Evolutionary conservation across 495 filamentous ascomycete genomes (phyloP), one percentile per base, ranked within the genome.

Genomic region (Neohortaea acidophila): DNA sequence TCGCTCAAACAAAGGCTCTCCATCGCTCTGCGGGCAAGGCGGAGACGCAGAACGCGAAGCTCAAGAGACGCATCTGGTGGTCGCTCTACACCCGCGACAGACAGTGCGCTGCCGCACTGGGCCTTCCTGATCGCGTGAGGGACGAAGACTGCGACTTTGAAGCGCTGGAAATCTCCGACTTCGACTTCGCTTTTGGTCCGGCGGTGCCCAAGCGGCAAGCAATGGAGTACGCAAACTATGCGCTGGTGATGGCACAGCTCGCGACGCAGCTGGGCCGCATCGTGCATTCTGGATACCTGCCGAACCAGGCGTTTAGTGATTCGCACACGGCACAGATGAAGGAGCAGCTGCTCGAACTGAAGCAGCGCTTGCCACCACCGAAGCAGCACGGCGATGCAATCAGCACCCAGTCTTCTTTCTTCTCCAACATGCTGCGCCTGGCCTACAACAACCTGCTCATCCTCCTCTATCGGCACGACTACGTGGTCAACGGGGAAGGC

Each of bases 121-220:
- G 35, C 15, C 11, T 25, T 12, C 35, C 35, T 18, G 21, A 26
- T 14, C 20, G 24, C 8, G 14, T 38, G n/a, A 20, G 35, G 11
- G 21, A 26, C 17, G 24, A 38, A 20, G 35, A 38, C 14, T 38
- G 35, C 35, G 35, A 38, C 18, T 25, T 27, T 27, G 35, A 38
- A 17, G n/a, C 35, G 10, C 35, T 38, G 6, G 35, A 38, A 17
- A 20, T n/a, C 11, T 25, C 35, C 21, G 35, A 38, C 14, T 38
- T 38, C 22, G 35, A 38, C 7, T 20, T 20, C 13, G 32, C 32
- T 6, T 34, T n/a, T 20, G 7, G 15, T 15, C 8, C 7, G 3
- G 15, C 17, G 10, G 15, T 34, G 15, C 19, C 32, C 9, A 8
- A 6, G 13, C 19, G 21, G 32, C 17, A 15, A 9, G 32, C 32